phyloP scores from a whole-genome alignment of 179 eudicot species.

The Patellifolia procumbens region DNA sequence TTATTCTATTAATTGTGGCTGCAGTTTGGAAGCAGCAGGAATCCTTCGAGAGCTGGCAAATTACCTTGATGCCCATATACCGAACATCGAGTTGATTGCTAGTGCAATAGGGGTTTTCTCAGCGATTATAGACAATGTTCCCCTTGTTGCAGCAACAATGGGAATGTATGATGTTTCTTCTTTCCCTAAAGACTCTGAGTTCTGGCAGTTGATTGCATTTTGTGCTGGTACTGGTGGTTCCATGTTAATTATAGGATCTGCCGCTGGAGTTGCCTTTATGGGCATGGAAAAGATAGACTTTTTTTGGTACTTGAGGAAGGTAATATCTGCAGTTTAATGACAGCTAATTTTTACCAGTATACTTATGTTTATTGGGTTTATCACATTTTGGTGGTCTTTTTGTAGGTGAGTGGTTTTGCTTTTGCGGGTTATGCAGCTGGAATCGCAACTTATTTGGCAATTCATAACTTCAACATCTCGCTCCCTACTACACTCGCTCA shows the following conservation, averaged over 20 bases:
- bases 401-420: slow-evolving; percentile 86
- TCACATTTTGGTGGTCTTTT: slow-evolving; percentile 6
- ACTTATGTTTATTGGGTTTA: not conserved
- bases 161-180: slow-evolving; percentile 91
- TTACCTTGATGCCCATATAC: slow-evolving; percentile 83
- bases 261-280: slow-evolving; percentile 95
- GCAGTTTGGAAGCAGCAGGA: slow-evolving; percentile 91
- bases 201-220: slow-evolving; percentile 89
- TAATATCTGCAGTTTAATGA: slow-evolving; percentile 27
- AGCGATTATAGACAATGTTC: slow-evolving; percentile 91
- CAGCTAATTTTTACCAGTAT: not conserved
- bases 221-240: slow-evolving; percentile 99
- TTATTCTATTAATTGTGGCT: not conserved
- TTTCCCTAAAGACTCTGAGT: slow-evolving; percentile 78
- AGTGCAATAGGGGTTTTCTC: slow-evolving; percentile 85
- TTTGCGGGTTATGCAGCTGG: slow-evolving; percentile 91
- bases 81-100: slow-evolving; percentile 70
- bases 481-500: slow-evolving; percentile 66
- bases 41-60: slow-evolving; percentile 84
- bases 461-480: slow-evolving; percentile 62
- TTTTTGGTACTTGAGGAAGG: slow-evolving; percentile 92
- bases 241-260: slow-evolving; percentile 91
- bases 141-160: slow-evolving; percentile 94
- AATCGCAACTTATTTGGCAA: slow-evolving; percentile 64
- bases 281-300: slow-evolving; percentile 95